These are phyloP conservation scores for Rhizodiscina lignyota DNA, from an alignment of 495 filamentous ascomycete genomes.

Conservation along the genomic window DNA sequence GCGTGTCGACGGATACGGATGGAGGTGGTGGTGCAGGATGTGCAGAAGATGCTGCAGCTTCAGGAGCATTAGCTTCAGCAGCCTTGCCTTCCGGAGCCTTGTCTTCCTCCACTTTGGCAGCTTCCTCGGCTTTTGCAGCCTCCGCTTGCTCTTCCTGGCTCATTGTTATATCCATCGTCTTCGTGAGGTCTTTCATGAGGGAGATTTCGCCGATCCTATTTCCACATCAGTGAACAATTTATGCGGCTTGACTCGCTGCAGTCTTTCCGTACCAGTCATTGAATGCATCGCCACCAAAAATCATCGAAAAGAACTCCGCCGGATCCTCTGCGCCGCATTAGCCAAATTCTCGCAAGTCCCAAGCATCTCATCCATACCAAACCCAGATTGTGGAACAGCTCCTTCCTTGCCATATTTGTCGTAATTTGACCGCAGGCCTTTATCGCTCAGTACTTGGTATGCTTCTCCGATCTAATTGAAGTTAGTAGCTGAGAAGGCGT, in stretches of 20 bases:
- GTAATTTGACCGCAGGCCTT: slow-evolving; percentile 74
- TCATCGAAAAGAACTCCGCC: slow-evolving; percentile 94
- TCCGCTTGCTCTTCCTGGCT: slow-evolving; percentile 23
- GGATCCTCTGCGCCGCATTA: slow-evolving; percentile 53
- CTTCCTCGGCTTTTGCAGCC: slow-evolving; percentile 7
- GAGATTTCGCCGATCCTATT: slow-evolving; percentile 26
- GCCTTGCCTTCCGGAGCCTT: neutral
- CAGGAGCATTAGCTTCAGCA: slow-evolving; percentile 6
- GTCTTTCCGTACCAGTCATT: slow-evolving; percentile 33
- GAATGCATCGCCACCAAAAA: slow-evolving; percentile 95
- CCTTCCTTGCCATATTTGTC: slow-evolving; percentile 94
- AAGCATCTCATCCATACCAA: too few species aligned
- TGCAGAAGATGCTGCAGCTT: slow-evolving; percentile 5
- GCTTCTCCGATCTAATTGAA: slow-evolving; percentile 92
- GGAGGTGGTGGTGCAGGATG: slow-evolving; percentile 6
- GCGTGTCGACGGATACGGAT: slow-evolving; percentile 8
- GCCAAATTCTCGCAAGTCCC: slow-evolving; percentile 2
- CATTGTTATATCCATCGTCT: slow-evolving; percentile 27
- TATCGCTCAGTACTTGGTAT: slow-evolving; percentile 88
- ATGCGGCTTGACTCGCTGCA: neutral
- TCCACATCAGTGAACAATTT: slow-evolving; percentile 3
- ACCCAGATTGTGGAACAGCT: slow-evolving; percentile 73
- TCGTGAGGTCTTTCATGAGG: slow-evolving; percentile 28
- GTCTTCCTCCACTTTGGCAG: slow-evolving; percentile 9
- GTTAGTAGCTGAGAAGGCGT: too few species aligned